Evolutionary conservation across 2,329 filamentous ascomycete genomes (phyloP).

Genomic region (Ceratocystiopsis minuta): DNA sequence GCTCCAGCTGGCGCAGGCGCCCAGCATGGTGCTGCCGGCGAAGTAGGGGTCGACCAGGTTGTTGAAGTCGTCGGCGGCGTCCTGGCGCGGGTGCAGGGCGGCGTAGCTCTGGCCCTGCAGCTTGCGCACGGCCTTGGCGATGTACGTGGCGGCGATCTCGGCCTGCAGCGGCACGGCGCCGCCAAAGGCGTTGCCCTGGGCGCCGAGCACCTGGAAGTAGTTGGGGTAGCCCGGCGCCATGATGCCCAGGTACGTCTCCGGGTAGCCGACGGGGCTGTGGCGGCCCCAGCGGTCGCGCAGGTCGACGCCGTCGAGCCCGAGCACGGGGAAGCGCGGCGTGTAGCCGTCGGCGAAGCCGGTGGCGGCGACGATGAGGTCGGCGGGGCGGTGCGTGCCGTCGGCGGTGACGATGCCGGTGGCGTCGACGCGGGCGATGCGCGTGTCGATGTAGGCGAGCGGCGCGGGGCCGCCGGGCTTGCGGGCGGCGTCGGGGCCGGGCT

Average conservation of each 20-base stretch:
- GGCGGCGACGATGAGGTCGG: constrained; percentile 17
- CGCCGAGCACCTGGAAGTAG: constrained; percentile 12
- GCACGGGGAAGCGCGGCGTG: constrained; percentile 7
- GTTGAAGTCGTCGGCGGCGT: constrained; percentile 10
- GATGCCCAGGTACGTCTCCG: constrained; percentile 13
- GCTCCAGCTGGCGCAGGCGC: constrained; percentile 7
- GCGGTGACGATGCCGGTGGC: constrained; percentile 11
- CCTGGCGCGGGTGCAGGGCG: constrained; percentile 5
- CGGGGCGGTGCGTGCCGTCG: constrained; percentile 10
- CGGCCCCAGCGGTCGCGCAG: constrained; percentile 9
- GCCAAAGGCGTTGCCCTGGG: constrained; percentile 7
- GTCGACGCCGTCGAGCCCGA: constrained; percentile 3
- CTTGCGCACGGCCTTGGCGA: constrained; percentile 9
- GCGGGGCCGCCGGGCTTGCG: too few species aligned
- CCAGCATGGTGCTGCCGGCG: constrained; percentile 2
- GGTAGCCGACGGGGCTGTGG: constrained; percentile 5
- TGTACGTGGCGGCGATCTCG: constrained; percentile 8
- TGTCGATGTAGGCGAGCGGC: constrained; percentile 10
- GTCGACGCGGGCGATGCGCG: constrained; percentile 15
- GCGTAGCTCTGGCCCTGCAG: constrained; percentile 8
- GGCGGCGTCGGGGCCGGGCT: constrained; percentile 9
- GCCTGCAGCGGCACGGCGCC: constrained; percentile 9
- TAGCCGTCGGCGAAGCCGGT: constrained; percentile 13
- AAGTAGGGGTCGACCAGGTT: constrained; percentile 5
- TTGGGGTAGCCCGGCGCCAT: constrained; percentile 13